Evolutionary conservation across 2,329 filamentous ascomycete species (phyloP), one percentile per base, ranked within the genome.

Genomic region (Volutella citrinella): DNA sequence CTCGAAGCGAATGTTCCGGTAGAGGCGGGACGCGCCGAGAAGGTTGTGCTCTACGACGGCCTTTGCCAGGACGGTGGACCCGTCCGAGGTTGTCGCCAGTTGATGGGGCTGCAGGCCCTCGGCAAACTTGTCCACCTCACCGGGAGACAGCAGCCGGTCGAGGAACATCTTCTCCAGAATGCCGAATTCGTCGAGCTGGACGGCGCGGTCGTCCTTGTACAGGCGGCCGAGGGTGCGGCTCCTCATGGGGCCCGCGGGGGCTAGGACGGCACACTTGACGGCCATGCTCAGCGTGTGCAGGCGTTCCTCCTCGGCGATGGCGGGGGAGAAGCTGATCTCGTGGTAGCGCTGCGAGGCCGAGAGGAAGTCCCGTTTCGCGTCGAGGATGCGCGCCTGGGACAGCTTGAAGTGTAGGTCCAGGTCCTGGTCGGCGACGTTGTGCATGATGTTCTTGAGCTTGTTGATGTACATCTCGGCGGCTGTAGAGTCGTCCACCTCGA

Each of bases 161-260:
- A 97, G 74, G 61, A 95, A 95, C 79, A 98, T 97, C 70, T 97
- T 97, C 69, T 97, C 93, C 11, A 98, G 69, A 34, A 98, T 96
- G 30, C 80, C 72, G 56, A 85, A 91, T 64, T 97, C 87, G 19
- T 83, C 78, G 3, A 93, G 76, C 30, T 81, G 77, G 5, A 72
- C 69, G 0, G 87, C 76, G 19, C 93, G 79, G 47, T 97, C 93
- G 61, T 98, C 93, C 63, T 95, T 95, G 75, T 95, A 95, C 11
- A 98, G 70, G 33, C 85, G 82, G 5, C 81, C 87, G 13, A 98
- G 75, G 26, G 83, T 81, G 28, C 87, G 80, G 43, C 84, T 88
- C 34, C 93, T 81, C 54, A 82, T 74, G 1, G 93, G 93, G 0
- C 93, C 93, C 0, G 93, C 93, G 3, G 91, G 91, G 0, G 90